Evolutionary conservation across 768 basidiomycete species (phyloP).

Genomic region (Pholiota microspora): DNA sequence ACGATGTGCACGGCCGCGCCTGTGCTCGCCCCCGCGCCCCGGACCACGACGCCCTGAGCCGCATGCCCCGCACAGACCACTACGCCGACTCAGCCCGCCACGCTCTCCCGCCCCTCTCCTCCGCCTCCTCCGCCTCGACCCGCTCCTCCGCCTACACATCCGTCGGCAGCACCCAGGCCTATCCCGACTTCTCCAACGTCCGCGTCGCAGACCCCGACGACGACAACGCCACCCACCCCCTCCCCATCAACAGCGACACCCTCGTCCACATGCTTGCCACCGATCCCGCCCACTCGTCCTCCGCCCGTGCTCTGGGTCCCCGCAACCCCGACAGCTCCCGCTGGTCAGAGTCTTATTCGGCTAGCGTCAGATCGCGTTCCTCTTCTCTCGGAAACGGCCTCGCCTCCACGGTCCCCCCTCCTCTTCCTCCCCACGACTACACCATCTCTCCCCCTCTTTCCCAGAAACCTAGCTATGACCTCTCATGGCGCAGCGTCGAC

Average conservation of each 20-base stretch:
- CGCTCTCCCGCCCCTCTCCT: constrained; percentile 54
- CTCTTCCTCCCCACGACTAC: constrained; percentile 34
- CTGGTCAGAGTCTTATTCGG: constrained; percentile 74
- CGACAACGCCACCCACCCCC: constrained; percentile 37
- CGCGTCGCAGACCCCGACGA: constrained; percentile 67
- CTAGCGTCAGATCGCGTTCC: constrained; percentile 64
- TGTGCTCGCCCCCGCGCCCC: constrained; percentile 4
- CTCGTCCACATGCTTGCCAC: constrained; percentile 60
- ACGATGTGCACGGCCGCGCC: constrained; percentile 1
- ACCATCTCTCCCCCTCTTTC: constrained; percentile 20
- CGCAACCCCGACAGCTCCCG: constrained; percentile 62
- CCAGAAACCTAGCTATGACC: constrained; percentile 73
- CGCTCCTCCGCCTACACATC: constrained; percentile 79
- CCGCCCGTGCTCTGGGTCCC: constrained; percentile 39
- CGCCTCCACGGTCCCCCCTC: constrained; percentile 29
- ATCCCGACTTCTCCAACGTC: constrained; percentile 62
- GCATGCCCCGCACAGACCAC: constrained; percentile 65
- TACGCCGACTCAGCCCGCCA: constrained; percentile 44
- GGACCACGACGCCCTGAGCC: constrained; percentile 54
- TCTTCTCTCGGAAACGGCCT: constrained; percentile 57
- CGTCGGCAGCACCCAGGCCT: constrained; percentile 59
- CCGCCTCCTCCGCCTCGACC: constrained; percentile 69
- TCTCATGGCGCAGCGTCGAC: constrained; percentile 72
- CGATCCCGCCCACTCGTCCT: constrained; percentile 44
- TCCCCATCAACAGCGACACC: constrained; percentile 66